Percentiles rank a stretch among this genome's conserved stretches.
phyloP scores from a whole-genome alignment of 2,329 filamentous ascomycete genomes.

The Coleophoma cylindrospora region DNA sequence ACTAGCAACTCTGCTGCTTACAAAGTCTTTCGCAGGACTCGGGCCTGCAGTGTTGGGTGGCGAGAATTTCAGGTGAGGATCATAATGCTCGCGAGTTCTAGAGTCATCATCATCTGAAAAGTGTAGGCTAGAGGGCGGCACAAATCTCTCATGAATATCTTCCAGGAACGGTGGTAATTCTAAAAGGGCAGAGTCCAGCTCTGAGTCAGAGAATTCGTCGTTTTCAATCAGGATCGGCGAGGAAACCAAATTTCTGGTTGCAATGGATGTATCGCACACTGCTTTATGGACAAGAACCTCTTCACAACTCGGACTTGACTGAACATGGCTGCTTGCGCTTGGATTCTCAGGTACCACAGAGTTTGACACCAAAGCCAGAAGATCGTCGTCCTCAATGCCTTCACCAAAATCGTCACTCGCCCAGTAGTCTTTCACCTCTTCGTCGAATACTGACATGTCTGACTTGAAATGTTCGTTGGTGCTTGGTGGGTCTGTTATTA shows the following conservation, averaged over 20 bases:
- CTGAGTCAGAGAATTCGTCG: background rate
- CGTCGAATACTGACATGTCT: background rate
- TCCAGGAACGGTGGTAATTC: too few relatives aligned
- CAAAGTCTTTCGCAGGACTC: background rate
- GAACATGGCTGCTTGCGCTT: too few relatives aligned
- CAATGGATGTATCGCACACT: too few relatives aligned
- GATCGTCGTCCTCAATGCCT: background rate
- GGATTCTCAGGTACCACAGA: background rate
- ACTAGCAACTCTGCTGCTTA: background rate
- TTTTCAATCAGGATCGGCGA: background rate
- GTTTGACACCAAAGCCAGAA: background rate
- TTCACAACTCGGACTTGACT: too few relatives aligned
- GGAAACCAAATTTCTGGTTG: background rate
- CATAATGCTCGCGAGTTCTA: slow-evolving; percentile 17
- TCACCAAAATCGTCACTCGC: background rate
- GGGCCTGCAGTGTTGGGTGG: slow-evolving; percentile 8
- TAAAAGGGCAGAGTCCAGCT: background rate
- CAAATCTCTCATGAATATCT: slow-evolving; percentile 12
- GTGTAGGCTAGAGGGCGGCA: slow-evolving; percentile 13
- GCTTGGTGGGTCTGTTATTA: too few relatives aligned
- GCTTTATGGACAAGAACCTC: too few relatives aligned
- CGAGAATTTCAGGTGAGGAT: slow-evolving; percentile 21
- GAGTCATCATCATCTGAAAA: slow-evolving; percentile 6
- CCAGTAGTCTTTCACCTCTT: background rate
- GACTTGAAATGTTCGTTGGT: too few relatives aligned